A percentile compares a stretch with the other conserved stretches of the same genome.
Conservation (phyloP, 2,329 filamentous ascomycete genomes). For the Magnaporthales sp. region DNA sequence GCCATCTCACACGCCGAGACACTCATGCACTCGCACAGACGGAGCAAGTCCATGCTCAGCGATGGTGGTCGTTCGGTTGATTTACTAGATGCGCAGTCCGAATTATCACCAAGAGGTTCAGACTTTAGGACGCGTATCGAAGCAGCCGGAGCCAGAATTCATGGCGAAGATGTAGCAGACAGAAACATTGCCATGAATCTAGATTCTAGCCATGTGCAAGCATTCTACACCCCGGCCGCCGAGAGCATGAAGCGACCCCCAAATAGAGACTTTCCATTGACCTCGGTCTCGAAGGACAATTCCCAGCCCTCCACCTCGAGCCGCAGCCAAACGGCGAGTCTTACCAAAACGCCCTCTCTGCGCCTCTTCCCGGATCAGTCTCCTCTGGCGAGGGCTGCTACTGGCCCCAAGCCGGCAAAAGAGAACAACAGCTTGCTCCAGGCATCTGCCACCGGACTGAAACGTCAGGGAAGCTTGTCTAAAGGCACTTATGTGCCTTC, state of each 20-base stretch:
- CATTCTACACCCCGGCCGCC: conserved; percentile 22
- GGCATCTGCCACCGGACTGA: not conserved
- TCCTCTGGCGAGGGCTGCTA: not conserved
- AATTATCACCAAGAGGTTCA: conserved; percentile 28
- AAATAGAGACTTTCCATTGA: conserved; percentile 8
- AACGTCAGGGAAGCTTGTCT: not conserved
- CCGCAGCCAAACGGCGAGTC: not conserved
- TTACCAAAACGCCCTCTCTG: conserved; percentile 12
- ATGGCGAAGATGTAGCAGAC: conserved; percentile 58
- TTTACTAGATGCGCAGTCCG: conserved; percentile 48
- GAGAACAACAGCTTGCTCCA: not conserved
- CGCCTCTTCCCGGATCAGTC: conserved; percentile 10
- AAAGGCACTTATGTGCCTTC: conserved; percentile 10
- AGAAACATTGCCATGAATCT: conserved; percentile 41
- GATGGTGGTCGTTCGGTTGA: conserved; percentile 33
- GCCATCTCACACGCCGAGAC: not conserved
- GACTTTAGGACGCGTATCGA: conserved; percentile 40
- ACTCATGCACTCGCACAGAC: conserved; percentile 11
- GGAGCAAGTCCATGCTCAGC: conserved; percentile 24
- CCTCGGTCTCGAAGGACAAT: not conserved
- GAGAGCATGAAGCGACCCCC: conserved; percentile 10
- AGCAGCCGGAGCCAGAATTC: conserved; percentile 42
- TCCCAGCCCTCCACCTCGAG: not conserved
- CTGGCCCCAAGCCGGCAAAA: not conserved
- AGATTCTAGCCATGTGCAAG: conserved; percentile 22